Evolutionary conservation across 306 rosid species (phyloP), one percentile per base, ranked within the genome.

Genomic region (Gillenia trifoliata): DNA sequence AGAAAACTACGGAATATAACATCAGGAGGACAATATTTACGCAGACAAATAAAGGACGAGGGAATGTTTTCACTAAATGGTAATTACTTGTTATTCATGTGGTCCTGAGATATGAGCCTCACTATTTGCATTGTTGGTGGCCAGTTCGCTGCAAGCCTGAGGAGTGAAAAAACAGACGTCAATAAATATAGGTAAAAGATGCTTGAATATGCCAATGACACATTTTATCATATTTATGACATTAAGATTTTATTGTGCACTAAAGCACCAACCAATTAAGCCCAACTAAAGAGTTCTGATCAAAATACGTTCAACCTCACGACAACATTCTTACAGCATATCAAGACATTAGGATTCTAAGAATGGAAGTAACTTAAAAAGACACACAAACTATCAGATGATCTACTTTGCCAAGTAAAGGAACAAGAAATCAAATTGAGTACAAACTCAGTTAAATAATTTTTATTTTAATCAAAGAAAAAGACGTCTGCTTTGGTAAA

Each of bases 61-160:
- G 64, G 33, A 74, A 79, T 17, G 41, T 72, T 36, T 79, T 74
- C 77, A 73, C 11, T 49, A 80, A 79, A 50, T 62, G 56, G 36
- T 41, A 78, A 30, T 66, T 84, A 94, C 99, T 90, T 89, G 86
- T 94, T 90, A 83, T 92, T 92, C 99, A 94, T 92, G 90, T 94
- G 96, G 81, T 92, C 98, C 73, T 92, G 96, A 73, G 99, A 94
- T 85, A 94, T 90, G 64, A 94, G 97, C 82, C 93, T 91, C 71
- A 87, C 96, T 43, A 94, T 94, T 84, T 85, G 98, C 99, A 94
- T 94, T 17, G 86, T 90, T 2, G 76, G 69, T 15, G 97, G 99
- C 99, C 96, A 94, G 85, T 94, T 92, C 73, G 96, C 96, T n/a
- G 99, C 99, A 82, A 92, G 96, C 81, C 99, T 92, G 93, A 65